A percentile compares a stretch with the other conserved stretches of the same genome.
These are phyloP conservation scores for Populus hybrid DNA, from an alignment of 441 rosid genomes.

Conservation along the genomic window DNA sequence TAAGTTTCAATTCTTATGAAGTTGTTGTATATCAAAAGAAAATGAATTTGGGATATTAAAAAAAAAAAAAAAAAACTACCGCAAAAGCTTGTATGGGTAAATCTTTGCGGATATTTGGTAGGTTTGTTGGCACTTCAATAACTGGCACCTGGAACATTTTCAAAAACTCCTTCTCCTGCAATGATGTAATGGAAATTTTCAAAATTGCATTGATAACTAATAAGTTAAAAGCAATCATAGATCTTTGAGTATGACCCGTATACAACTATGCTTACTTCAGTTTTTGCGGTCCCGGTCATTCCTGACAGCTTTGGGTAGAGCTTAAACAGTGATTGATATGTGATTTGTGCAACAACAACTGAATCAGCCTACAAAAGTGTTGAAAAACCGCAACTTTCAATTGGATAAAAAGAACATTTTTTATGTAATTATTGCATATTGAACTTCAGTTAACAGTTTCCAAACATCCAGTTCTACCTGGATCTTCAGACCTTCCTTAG, in stretches of 20 bases:
- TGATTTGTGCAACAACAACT: slow-evolving; percentile 95
- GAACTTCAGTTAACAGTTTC: slow-evolving; percentile 19
- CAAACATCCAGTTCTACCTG: slow-evolving; percentile 47
- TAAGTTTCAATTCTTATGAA: background rate
- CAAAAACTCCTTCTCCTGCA: slow-evolving; percentile 93
- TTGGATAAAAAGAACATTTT: slow-evolving; percentile 14
- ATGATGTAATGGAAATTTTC: slow-evolving; percentile 19
- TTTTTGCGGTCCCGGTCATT: slow-evolving; percentile 99
- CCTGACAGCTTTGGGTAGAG: slow-evolving; percentile 97
- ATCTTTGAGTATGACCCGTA: background rate
- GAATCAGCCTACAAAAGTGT: slow-evolving; percentile 69
- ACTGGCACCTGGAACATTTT: slow-evolving; percentile 95
- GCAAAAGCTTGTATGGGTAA: slow-evolving; percentile 96
- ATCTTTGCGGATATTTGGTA: slow-evolving; percentile 86
- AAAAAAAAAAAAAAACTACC: slow-evolving; percentile 34
- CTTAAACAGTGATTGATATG: slow-evolving; percentile 95
- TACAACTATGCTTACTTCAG: slow-evolving; percentile 58
- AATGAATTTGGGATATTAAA: background rate
- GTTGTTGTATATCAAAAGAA: background rate
- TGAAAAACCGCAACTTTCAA: slow-evolving; percentile 7
- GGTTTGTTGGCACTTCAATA: slow-evolving; percentile 93
- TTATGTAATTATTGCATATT: slow-evolving; percentile 1
- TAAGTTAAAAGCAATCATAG: background rate
- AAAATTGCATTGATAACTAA: slow-evolving; percentile 3
- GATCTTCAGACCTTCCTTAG: slow-evolving; percentile 91